A percentile compares a stretch with the other conserved stretches of the same genome.
phyloP scores from a whole-genome alignment of 306 rosid species.

The Cyclanthera cordifolia region DNA sequence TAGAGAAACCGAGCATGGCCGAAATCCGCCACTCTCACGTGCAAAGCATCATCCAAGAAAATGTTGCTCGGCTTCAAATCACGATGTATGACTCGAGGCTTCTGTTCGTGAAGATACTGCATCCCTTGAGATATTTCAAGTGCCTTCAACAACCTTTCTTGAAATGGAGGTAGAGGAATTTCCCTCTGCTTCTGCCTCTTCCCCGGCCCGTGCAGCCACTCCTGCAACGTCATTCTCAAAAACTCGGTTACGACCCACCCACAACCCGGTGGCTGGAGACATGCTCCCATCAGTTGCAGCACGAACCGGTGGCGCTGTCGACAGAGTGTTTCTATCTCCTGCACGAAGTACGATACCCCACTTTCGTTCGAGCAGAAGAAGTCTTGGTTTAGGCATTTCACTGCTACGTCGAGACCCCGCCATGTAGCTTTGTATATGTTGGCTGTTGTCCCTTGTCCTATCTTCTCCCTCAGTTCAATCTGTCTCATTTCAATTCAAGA shows the following conservation, averaged over 20 bases:
- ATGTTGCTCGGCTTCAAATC: conserved; percentile 64
- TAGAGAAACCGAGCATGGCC: conserved; percentile 68
- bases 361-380: conserved; percentile 44
- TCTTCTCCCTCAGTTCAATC: conserved; percentile 50
- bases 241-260: conserved; percentile 69
- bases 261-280: conserved; percentile 53
- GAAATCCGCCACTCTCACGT: conserved; percentile 38
- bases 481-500: conserved; percentile 6
- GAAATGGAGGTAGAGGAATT: conserved; percentile 34
- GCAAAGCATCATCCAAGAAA: conserved; percentile 48
- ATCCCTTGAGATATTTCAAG: conserved; percentile 60
- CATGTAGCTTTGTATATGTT: conserved; percentile 45
- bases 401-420: conserved; percentile 60
- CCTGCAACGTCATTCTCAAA: conserved; percentile 37
- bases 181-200: conserved; percentile 29
- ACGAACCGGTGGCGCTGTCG: conserved; percentile 58
- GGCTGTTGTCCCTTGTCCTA: conserved; percentile 66
- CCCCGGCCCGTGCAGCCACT: conserved; percentile 68
- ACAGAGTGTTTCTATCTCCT: conserved; percentile 53
- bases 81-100: conserved; percentile 56
- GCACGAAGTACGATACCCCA: conserved; percentile 46
- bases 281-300: conserved; percentile 66
- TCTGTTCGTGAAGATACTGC: conserved; percentile 77
- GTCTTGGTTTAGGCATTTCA: conserved; percentile 45
- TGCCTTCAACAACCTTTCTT: conserved; percentile 38